These are phyloP conservation scores for Cercospora zeae-maydis DNA, from an alignment of 2,329 filamentous ascomycete species.

Conservation along the genomic window DNA sequence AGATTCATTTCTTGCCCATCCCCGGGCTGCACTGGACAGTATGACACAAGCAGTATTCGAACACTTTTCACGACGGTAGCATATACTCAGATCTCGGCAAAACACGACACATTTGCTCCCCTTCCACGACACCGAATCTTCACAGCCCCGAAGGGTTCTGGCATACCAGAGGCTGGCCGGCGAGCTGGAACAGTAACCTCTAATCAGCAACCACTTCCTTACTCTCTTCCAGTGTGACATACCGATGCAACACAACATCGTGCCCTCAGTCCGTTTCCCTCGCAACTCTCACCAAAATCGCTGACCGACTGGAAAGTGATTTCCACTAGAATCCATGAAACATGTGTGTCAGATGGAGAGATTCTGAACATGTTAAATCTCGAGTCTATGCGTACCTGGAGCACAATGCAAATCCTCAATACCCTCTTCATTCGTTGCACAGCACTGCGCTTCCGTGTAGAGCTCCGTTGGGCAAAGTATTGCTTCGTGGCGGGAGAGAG, in stretches of 20 bases:
- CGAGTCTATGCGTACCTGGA: neutral
- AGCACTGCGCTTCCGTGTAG: neutral
- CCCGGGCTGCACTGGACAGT: too few relatives aligned
- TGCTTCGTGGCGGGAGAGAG: neutral
- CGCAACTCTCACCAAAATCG: neutral
- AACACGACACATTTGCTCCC: neutral
- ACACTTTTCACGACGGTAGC: too few relatives aligned
- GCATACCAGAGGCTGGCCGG: neutral
- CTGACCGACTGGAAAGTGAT: neutral
- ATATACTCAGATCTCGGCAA: too few relatives aligned
- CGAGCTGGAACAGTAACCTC: neutral
- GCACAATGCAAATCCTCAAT: neutral
- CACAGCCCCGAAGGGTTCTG: neutral
- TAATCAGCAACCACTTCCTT: neutral
- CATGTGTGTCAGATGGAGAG: too few relatives aligned
- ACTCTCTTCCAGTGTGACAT: neutral
- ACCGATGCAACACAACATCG: neutral
- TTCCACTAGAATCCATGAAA: neutral
- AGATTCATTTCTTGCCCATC: too few relatives aligned
- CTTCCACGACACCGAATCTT: neutral
- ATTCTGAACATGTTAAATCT: too few relatives aligned
- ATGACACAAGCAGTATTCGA: too few relatives aligned
- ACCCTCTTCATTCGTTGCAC: neutral
- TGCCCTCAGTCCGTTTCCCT: neutral
- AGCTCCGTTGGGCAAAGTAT: neutral